Conservation (phyloP, 1,284 basidiomycete species). For the Spongispora temasekensis region DNA sequence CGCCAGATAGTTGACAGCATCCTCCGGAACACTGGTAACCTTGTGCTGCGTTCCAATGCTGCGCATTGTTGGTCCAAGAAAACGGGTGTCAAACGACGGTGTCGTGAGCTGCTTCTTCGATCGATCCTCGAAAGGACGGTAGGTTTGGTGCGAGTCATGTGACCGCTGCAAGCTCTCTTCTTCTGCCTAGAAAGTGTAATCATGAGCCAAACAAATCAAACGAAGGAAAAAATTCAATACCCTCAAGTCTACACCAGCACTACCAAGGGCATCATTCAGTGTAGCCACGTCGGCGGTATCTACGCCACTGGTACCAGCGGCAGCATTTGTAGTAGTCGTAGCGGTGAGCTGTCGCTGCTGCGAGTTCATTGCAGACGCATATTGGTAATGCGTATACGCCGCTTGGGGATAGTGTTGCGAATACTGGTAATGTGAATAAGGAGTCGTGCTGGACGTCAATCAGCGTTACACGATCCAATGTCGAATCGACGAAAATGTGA, state of each 20-base stretch:
- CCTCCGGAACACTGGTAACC: constrained; percentile 64
- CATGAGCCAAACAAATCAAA: background rate
- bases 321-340: constrained; percentile 21
- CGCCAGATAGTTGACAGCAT: constrained; percentile 74
- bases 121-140: constrained; percentile 69
- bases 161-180: constrained; percentile 74
- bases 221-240: constrained; percentile 40
- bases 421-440: constrained; percentile 49
- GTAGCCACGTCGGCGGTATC: constrained; percentile 73
- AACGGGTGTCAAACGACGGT: constrained; percentile 63
- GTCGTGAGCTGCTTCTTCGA: constrained; percentile 67
- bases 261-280: constrained; percentile 78
- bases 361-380: constrained; percentile 37
- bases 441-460: constrained; percentile 35
- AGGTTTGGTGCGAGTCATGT: constrained; percentile 58
- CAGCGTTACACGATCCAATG: constrained; percentile 4
- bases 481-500: background rate
- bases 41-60: constrained; percentile 63
- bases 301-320: constrained; percentile 35
- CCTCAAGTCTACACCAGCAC: constrained; percentile 78
- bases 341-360: constrained; percentile 35
- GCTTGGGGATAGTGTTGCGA: constrained; percentile 57
- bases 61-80: constrained; percentile 64
- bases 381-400: constrained; percentile 52
- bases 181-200: constrained; percentile 61